A percentile compares a stretch with the other conserved stretches of the same genome.
phyloP scores from a whole-genome alignment of 2,329 filamentous ascomycete species.

The Pyrenochaeta sp. region DNA sequence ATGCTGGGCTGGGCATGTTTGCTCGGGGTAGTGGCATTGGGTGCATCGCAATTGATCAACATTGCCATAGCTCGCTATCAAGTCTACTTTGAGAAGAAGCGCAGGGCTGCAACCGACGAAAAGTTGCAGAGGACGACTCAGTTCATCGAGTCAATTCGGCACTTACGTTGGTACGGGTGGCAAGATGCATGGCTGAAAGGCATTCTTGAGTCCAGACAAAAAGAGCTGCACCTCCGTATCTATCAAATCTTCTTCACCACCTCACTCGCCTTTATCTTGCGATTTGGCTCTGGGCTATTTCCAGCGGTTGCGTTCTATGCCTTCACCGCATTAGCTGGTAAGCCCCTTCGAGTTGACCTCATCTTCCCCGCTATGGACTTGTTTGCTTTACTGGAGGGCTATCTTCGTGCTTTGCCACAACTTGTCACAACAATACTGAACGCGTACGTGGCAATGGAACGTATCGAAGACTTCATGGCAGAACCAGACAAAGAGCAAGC shows the following conservation, averaged over 20 bases:
- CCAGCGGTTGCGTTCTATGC: slow-evolving; percentile 83
- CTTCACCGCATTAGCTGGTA: slow-evolving; percentile 76
- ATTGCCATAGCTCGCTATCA: slow-evolving; percentile 71
- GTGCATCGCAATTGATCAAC: slow-evolving; percentile 75
- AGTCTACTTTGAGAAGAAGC: slow-evolving; percentile 72
- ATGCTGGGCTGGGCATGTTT: slow-evolving; percentile 84
- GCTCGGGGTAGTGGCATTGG: slow-evolving; percentile 73
- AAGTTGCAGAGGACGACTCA: slow-evolving; percentile 84
- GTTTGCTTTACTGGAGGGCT: slow-evolving; percentile 77
- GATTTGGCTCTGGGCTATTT: slow-evolving; percentile 76
- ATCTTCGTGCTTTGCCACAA: slow-evolving; percentile 76
- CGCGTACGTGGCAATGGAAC: slow-evolving; percentile 79
- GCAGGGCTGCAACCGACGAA: slow-evolving; percentile 77
- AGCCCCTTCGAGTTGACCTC: slow-evolving; percentile 77
- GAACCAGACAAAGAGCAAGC: slow-evolving; percentile 77
- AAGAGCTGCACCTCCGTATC: slow-evolving; percentile 72
- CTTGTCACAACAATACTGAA: slow-evolving; percentile 81
- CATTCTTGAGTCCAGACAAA: slow-evolving; percentile 73
- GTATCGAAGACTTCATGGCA: slow-evolving; percentile 86
- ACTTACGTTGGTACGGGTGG: slow-evolving; percentile 84
- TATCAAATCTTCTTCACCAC: slow-evolving; percentile 70
- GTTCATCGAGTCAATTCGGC: slow-evolving; percentile 85
- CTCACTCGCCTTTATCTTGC: slow-evolving; percentile 73
- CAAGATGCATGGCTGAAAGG: slow-evolving; percentile 76
- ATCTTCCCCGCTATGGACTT: slow-evolving; percentile 88